Evolutionary conservation across 441 rosid species (phyloP), one percentile per base, ranked within the genome.

Genomic region (Jatropha podagrica): DNA sequence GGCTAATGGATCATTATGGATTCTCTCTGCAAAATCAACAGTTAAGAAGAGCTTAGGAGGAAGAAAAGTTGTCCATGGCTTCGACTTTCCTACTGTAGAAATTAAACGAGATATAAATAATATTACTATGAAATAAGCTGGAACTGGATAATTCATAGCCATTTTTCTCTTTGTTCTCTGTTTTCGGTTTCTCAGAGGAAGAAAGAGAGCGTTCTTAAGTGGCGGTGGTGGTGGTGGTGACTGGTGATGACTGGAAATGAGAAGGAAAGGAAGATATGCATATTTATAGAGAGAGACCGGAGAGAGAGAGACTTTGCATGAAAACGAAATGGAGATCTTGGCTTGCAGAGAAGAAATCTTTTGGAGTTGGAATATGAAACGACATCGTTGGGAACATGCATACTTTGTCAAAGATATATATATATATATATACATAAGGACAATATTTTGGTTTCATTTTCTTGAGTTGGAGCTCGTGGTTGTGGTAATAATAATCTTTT

Each of bases 1-100:
- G 73, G 86, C 74, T 13, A 61, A 80, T 5, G 83, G 87, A 61
- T 91, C 93, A 10, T 85, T 61, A 11, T 68, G 79, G 76, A 93
- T 85, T 75, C 59, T 78, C 10, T 41, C 38, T n/a, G 83, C 56
- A 14, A 85, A 59, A 20, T 76, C 60, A 12, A 72, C 58, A 18
- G 77, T 15, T 10, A 49, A 76, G 73, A 80, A 76, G 73, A 80
- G 78, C 32, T 49, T 48, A 15, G 75, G 54, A 4, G 74, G 71
- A n/a, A 55, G 69, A 7, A 68, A 27, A 13, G 52, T 12, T 13
- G 66, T 75, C 78, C 69, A 58, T 7, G 88, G 77, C 26, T 56
- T 71, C 58, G 88, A 73, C 66, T 76, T 81, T 65, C 84, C 85
- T 4, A 61, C 41, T 58, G 77, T 70, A 54, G 84, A 75, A 37